Evolutionary conservation across 257 asterid species (phyloP).

Genomic region (Solanum appendiculatum): DNA sequence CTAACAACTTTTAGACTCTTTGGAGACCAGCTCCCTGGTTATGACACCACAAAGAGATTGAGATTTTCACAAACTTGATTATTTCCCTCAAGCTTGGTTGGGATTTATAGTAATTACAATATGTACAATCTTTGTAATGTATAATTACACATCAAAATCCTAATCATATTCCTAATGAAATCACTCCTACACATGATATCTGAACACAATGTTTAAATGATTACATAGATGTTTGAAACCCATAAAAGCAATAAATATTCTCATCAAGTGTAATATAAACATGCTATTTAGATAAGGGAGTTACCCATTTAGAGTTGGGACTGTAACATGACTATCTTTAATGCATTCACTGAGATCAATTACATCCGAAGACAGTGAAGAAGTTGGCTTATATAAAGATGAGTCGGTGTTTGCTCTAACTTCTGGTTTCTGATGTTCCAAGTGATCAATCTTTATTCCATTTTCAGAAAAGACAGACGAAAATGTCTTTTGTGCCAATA

Average conservation of each 20-base stretch:
- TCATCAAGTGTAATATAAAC: neutral
- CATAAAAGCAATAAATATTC: neutral
- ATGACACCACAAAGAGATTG: neutral
- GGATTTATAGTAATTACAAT: neutral
- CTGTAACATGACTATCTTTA: constrained; percentile 53
- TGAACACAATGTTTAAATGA: neutral
- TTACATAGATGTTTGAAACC: neutral
- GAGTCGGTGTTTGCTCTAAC: neutral
- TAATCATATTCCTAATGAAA: neutral
- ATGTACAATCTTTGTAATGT: neutral
- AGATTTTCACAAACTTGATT: neutral
- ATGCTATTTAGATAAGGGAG: neutral
- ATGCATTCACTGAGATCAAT: constrained; percentile 70
- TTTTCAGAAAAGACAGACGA: constrained; percentile 30
- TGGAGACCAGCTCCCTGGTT: neutral
- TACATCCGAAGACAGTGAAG: constrained; percentile 27
- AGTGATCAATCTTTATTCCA: constrained; percentile 16
- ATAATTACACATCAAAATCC: neutral
- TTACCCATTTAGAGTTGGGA: constrained; percentile 90
- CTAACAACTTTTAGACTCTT: neutral
- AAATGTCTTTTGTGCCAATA: constrained; percentile 55
- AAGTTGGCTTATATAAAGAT: constrained; percentile 9
- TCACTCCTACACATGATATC: neutral
- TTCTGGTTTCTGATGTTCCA: constrained; percentile 12
- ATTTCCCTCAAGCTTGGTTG: neutral